Evolutionary conservation across 768 basidiomycete genomes (phyloP), one percentile per base, ranked within the genome.

Genomic region (Multifurca ochricompacta): DNA sequence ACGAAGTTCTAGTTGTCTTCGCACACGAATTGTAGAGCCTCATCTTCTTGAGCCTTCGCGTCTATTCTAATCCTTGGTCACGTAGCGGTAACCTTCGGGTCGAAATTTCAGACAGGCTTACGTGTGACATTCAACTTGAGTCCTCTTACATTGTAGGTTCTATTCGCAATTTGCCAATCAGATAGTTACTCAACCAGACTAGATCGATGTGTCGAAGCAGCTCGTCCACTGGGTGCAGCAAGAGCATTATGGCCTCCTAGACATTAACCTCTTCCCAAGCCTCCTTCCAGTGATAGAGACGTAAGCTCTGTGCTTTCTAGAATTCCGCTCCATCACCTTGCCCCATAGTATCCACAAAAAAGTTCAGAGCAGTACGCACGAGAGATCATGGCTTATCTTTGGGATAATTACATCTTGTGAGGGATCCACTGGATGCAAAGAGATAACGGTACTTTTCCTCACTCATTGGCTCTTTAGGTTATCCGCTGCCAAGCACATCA

Each of bases 361-460:
- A 68, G 53, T 4, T 39, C 53, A 4, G 65, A 67, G 61, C 66
- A 67, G 40, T 73, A 74, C 37, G 76, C 74, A 7, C 74, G 68
- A 44, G 80, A 87, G 27, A 70, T 94, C 21, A 66, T 95, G 54
- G 75, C 76, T 3, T 95, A 97, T 66, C 68, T 98, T 10, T 99
- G 96, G 96, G 95, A 98, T 68, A 95, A 97, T 64, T 94, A 93
- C 64, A 75, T 98, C 58, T 82, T 87, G 94, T 96, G 62, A 42
- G 48, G 44, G n/a, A 16, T 39, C 7, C 27, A 34, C 28, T n/a
- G n/a, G 32, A 51, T 54, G 25, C 21, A 1, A 6, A 6, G 30
- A 8, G 32, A 57, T 55, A 41, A 14, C 30, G 53, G 10, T 18
- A 9, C 19, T 42, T 10, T 36, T 18, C 11, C 36, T 50, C 10